These are phyloP conservation scores for Akebia trifoliata DNA, from an alignment of 164 flowering plant species.

Conservation along the genomic window DNA sequence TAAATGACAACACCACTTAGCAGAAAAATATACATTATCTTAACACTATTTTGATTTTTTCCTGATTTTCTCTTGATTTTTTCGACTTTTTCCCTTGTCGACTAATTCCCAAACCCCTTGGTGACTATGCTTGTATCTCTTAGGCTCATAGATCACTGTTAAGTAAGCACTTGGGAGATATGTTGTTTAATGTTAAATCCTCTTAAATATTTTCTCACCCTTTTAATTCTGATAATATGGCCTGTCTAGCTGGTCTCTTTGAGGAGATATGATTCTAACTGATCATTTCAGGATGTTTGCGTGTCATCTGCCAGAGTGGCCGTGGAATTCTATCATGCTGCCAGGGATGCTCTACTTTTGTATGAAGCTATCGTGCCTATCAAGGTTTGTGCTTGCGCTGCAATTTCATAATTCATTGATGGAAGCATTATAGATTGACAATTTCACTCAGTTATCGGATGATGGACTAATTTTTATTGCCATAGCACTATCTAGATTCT, in stretches of 20 bases:
- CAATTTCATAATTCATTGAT: background rate
- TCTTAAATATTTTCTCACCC: background rate
- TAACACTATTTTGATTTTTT: too few species aligned
- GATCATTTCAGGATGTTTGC: conserved; percentile 67
- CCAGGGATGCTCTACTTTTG: conserved; percentile 80
- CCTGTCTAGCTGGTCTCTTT: background rate
- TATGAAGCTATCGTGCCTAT: conserved; percentile 85
- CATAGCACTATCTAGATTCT: background rate
- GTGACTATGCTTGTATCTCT: too few species aligned
- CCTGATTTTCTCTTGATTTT: too few species aligned
- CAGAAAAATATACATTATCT: too few species aligned
- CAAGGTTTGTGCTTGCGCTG: conserved; percentile 51
- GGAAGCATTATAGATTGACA: background rate
- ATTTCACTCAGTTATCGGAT: background rate
- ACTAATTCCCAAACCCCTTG: too few species aligned
- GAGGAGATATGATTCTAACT: background rate
- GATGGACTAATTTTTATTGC: background rate
- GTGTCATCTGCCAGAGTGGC: conserved; percentile 81
- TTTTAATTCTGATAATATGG: background rate
- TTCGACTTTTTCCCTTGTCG: too few species aligned
- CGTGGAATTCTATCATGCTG: conserved; percentile 85
- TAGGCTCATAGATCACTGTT: background rate
- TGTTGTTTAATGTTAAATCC: background rate
- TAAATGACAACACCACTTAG: too few species aligned
- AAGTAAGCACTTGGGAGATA: background rate